A percentile compares a stretch with the other conserved stretches of the same genome.
Evolutionary conservation across 140 eudicot genomes (phyloP).

Genomic region (Anethum foeniculum): DNA sequence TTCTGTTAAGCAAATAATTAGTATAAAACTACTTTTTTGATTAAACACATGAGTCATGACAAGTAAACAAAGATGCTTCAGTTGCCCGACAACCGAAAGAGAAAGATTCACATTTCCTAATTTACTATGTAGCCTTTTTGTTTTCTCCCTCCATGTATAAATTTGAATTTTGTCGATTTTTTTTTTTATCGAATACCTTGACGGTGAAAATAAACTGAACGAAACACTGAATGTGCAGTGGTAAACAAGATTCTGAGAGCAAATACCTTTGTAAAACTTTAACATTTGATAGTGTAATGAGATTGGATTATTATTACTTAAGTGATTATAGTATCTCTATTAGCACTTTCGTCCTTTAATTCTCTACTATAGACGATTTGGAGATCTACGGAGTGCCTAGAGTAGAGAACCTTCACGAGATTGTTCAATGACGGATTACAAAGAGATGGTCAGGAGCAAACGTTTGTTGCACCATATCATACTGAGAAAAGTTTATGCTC

Average conservation of each 20-base stretch:
- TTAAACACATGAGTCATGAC: background rate
- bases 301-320: too few species aligned
- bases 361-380: too few species aligned
- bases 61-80: background rate
- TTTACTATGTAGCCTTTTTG: background rate
- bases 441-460: too few species aligned
- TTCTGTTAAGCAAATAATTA: background rate
- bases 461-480: too few species aligned
- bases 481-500: too few species aligned
- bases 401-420: too few species aligned
- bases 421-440: too few species aligned
- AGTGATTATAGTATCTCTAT: too few species aligned
- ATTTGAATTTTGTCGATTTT: background rate
- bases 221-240: background rate
- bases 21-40: background rate
- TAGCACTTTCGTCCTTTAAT: too few species aligned
- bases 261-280: background rate
- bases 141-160: background rate
- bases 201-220: background rate
- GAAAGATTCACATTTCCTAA: background rate
- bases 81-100: background rate
- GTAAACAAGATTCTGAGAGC: background rate
- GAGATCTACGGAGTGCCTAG: too few species aligned
- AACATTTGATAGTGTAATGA: too few species aligned
- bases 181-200: background rate